Conservation (phyloP, 139 green algal species). For the Raphidocelis subcapitata region DNA sequence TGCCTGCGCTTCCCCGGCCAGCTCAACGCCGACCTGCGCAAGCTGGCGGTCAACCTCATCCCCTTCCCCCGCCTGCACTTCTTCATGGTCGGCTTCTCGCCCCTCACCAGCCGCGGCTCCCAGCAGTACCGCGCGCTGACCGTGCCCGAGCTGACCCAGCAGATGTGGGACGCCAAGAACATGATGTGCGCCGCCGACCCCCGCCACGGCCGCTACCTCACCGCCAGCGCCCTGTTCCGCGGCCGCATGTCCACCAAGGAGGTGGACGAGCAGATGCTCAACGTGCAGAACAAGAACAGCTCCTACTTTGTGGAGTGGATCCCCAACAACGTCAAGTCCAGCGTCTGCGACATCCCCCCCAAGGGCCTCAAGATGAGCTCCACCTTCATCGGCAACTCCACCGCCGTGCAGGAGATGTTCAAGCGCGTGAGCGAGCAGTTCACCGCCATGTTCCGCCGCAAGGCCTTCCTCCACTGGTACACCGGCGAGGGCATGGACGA, state of each 20-base stretch:
- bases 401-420: conserved; percentile 95
- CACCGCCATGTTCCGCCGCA: conserved; percentile 99
- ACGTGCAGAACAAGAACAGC: conserved; percentile 99
- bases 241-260: conserved; percentile 98
- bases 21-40: conserved; percentile 98
- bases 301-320: conserved; percentile 99
- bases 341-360: conserved; percentile 95
- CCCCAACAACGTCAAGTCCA: conserved; percentile 99
- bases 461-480: conserved; percentile 99
- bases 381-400: conserved; percentile 97
- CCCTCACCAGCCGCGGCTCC: conserved; percentile 92
- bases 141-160: conserved; percentile 99
- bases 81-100: conserved; percentile 99
- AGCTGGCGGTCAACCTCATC: conserved; percentile 99
- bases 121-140: conserved; percentile 97
- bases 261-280: conserved; percentile 99
- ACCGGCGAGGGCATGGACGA: conserved; percentile 99
- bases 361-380: conserved; percentile 95
- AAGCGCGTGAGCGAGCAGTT: conserved; percentile 98
- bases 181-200: conserved; percentile 99
- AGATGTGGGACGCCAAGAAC: conserved; percentile 99
- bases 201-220: conserved; percentile 97
- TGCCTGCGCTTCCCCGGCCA: conserved; percentile 99
- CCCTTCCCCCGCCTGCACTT: conserved; percentile 99
- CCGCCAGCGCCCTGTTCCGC: conserved; percentile 93